Evolutionary conservation across 2,329 filamentous ascomycete genomes (phyloP).

Genomic region (Exophiala oligosperma): DNA sequence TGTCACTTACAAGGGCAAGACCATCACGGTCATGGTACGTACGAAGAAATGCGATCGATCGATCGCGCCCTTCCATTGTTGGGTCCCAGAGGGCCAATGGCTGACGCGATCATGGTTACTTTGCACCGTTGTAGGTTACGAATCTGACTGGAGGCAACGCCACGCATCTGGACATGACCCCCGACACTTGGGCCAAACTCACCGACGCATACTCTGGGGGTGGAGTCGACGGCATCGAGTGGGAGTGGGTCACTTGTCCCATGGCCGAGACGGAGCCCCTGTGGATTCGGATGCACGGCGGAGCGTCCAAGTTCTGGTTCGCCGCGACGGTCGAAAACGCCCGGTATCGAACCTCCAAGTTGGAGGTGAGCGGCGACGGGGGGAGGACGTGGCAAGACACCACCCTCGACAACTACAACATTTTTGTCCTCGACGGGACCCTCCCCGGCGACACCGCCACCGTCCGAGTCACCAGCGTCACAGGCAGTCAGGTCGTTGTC

Average conservation of each 20-base stretch:
- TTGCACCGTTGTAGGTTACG: not conserved
- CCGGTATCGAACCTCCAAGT: not conserved
- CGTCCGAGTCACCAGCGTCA: slow-evolving; percentile 5
- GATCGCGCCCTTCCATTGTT: too few relatives aligned
- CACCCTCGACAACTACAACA: slow-evolving; percentile 4
- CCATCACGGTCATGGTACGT: slow-evolving; percentile 9
- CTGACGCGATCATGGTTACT: not conserved
- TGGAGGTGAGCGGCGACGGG: slow-evolving; percentile 5
- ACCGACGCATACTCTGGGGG: not conserved
- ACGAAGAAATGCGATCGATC: too few relatives aligned
- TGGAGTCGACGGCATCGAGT: slow-evolving; percentile 3
- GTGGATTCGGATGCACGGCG: slow-evolving; percentile 4
- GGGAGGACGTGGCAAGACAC: slow-evolving; percentile 3
- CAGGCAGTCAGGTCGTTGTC: slow-evolving; percentile 1
- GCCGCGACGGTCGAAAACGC: slow-evolving; percentile 6
- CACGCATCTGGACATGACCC: slow-evolving; percentile 4
- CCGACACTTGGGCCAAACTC: slow-evolving; percentile 1
- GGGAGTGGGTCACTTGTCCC: slow-evolving; percentile 1
- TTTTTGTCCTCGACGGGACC: slow-evolving; percentile 1
- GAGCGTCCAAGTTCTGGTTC: slow-evolving; percentile 4
- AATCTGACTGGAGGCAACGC: slow-evolving; percentile 3
- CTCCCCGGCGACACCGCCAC: not conserved
- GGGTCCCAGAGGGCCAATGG: not conserved
- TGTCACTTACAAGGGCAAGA: slow-evolving; percentile 5
- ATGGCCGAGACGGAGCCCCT: not conserved